These are phyloP conservation scores for Pistacia integerrima DNA, from an alignment of 345 rosid genomes.

Conservation along the genomic window DNA sequence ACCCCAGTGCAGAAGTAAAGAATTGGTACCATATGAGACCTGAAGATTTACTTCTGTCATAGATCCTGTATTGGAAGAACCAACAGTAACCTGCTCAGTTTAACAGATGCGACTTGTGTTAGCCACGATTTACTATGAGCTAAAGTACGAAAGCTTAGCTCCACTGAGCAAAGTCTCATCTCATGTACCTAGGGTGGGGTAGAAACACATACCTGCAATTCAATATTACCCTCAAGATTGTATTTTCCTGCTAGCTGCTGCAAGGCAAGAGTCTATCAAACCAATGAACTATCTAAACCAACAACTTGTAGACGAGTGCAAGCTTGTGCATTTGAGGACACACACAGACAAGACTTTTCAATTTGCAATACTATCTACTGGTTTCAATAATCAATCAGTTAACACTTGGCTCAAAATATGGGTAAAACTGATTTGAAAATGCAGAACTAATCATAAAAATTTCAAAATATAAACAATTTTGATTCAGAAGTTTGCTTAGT, in stretches of 20 bases:
- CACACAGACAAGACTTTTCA: not conserved
- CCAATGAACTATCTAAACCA: conserved; percentile 12
- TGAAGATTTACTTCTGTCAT: conserved; percentile 55
- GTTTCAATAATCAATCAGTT: not conserved
- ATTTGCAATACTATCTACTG: not conserved
- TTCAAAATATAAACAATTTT: not conserved
- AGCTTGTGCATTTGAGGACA: not conserved
- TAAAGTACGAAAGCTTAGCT: conserved; percentile 6
- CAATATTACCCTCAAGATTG: conserved; percentile 74
- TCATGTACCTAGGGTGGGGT: conserved; percentile 10
- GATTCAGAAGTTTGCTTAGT: not conserved
- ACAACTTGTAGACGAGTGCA: conserved; percentile 4
- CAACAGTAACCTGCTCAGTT: conserved; percentile 64
- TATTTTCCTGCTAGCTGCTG: conserved; percentile 69
- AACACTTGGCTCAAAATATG: not conserved
- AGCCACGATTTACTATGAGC: conserved; percentile 12
- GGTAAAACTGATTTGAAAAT: not conserved
- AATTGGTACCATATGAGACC: conserved; percentile 54
- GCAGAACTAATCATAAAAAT: not conserved
- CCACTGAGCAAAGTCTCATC: conserved; percentile 8
- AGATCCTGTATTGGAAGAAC: conserved; percentile 43
- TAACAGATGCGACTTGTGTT: conserved; percentile 20
- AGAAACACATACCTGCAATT: conserved; percentile 65
- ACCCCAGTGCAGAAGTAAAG: conserved; percentile 95
- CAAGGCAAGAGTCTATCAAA: conserved; percentile 36